These are phyloP conservation scores for Stephania cephalantha DNA, from an alignment of 164 flowering plant species.

Conservation along the genomic window DNA sequence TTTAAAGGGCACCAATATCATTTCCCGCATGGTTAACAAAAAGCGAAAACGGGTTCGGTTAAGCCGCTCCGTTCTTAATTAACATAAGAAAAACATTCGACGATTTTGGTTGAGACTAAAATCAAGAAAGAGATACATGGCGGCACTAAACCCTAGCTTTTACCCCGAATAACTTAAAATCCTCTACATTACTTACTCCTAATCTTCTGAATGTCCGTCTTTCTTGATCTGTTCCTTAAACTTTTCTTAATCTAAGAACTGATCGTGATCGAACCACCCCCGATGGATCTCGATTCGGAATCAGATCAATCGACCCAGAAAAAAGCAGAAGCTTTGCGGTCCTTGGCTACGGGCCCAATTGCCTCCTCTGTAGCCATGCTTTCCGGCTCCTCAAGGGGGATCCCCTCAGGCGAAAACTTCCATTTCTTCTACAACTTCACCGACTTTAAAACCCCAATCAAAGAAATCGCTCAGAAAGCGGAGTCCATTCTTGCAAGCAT, in stretches of 20 bases:
- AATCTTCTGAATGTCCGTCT: too few species aligned
- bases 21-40: too few species aligned
- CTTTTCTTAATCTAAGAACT: too few species aligned
- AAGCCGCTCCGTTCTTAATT: too few species aligned
- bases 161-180: too few species aligned
- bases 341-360: conserved; percentile 32
- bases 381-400: conserved; percentile 41
- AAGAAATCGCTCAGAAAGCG: conserved; percentile 34
- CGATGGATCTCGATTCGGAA: neutral
- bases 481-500: conserved; percentile 33
- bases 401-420: conserved; percentile 64
- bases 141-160: conserved; percentile 9
- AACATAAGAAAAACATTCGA: neutral
- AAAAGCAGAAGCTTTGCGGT: conserved; percentile 13
- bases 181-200: too few species aligned
- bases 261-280: too few species aligned
- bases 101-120: neutral
- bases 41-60: too few species aligned
- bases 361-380: conserved; percentile 54
- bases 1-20: too few species aligned
- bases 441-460: conserved; percentile 61
- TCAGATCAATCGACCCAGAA: neutral
- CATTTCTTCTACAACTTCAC: conserved; percentile 76
- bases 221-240: too few species aligned
- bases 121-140: neutral